Base-by-base conservation (phyloP, 2,329 filamentous ascomycete genomes). In the Ophiocordyceps camponoti-saundersi region DNA sequence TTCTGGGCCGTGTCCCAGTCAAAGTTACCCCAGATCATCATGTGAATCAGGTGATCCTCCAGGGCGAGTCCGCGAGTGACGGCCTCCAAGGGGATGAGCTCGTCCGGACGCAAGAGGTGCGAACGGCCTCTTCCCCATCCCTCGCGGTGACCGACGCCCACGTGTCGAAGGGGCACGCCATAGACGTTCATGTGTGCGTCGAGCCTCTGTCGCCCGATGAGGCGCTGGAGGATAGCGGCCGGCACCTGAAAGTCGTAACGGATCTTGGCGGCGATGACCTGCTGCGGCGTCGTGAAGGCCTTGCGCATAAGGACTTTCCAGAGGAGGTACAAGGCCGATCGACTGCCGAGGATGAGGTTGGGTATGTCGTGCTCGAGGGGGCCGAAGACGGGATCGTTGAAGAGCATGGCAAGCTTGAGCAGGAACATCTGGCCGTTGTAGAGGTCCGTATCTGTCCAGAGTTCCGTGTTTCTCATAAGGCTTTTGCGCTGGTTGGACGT, bases 321-420 rank as follows among this genome's bases (percentile, higher is more conserved):
- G 5, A 85, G 64, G n/a, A 68, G 61, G 7, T 65, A 69, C 18
- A 83, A 61, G 11, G 59, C 67, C 22, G 6, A 11, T 40, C 66
- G 68, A 54, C 83, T 78, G 15, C 74, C 77, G 41, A 85, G 60
- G 48, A 85, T 65, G 26, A 82, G 61, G 30, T 75, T 66, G 39
- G 75, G 63, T 45, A 82, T 62, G 29, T 66, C 65, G 42, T 67
- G 66, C 2, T 66, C 63, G 44, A 69, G 68, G 16, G 70, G 68
- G 0, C 73, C 75, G 44, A 69, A 69, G 22, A 76, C 57, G 0
- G 83, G 81, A 52, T 85, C 72, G 48, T 73, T 76, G 60, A 86
- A 79, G 47, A 70, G 69, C 73, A 88, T 77, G 55, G 77, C 71
- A 16, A 92, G 71, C 63, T 90, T 89, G 51, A 85, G 57, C 52